Conservation (phyloP, 129 eudicot species). For the Sambucus nigra region DNA sequence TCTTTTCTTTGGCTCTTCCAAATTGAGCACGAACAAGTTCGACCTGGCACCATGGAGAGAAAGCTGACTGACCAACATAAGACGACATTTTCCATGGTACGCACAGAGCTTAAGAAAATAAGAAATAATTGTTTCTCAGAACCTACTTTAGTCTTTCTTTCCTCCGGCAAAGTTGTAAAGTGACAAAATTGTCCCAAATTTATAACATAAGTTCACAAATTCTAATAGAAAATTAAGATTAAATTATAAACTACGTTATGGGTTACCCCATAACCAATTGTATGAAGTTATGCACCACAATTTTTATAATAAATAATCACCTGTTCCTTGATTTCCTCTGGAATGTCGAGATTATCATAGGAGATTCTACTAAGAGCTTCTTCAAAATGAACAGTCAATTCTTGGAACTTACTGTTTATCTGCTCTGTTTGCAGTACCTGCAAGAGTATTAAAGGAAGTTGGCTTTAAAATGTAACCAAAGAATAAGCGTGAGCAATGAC, state of each 20-base stretch:
- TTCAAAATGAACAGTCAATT: conserved; percentile 1
- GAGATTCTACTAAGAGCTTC: conserved; percentile 1
- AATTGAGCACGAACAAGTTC: conserved; percentile 1
- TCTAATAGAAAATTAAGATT: background rate
- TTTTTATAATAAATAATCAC: background rate
- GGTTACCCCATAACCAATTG: no score
- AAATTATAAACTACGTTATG: no score
- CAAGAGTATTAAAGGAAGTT: background rate
- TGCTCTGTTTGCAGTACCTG: conserved; percentile 8
- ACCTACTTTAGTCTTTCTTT: no score
- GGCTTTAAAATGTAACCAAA: background rate
- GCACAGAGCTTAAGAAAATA: no score
- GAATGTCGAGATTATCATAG: conserved; percentile 2
- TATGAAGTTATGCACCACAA: background rate
- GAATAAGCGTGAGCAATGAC: background rate
- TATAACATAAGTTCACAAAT: background rate
- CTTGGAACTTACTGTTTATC: background rate
- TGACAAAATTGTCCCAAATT: background rate
- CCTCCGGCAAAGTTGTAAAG: background rate
- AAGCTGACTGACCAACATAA: background rate
- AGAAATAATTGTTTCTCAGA: no score
- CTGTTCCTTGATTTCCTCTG: conserved; percentile 8
- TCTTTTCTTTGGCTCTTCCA: conserved; percentile 9
- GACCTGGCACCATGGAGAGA: conserved; percentile 3
- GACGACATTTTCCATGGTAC: background rate